These are phyloP conservation scores for Quercus glauca DNA, from an alignment of 306 rosid species.

Conservation along the genomic window DNA sequence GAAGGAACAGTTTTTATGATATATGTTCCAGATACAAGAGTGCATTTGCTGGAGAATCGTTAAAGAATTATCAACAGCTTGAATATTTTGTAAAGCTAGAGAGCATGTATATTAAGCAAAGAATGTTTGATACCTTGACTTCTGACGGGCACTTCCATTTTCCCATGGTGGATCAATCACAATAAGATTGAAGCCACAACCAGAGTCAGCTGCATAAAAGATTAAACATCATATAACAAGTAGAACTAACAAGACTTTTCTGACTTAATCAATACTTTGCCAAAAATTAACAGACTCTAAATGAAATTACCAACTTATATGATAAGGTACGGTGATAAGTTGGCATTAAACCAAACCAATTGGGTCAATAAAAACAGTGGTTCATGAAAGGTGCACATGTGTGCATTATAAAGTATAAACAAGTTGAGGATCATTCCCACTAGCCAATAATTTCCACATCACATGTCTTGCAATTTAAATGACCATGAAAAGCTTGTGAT, in stretches of 20 bases:
- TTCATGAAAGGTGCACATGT: neutral
- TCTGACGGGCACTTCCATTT: constrained; percentile 88
- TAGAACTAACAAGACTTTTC: neutral
- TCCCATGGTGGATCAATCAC: constrained; percentile 97
- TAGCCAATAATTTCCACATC: neutral
- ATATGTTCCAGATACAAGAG: neutral
- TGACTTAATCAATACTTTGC: neutral
- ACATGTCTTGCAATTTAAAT: neutral
- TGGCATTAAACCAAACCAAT: neutral
- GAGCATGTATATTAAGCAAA: neutral
- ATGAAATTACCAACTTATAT: neutral
- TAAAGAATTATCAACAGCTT: neutral
- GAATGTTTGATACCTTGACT: constrained; percentile 45
- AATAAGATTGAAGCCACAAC: constrained; percentile 74
- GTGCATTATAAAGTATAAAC: neutral
- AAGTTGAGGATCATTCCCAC: neutral
- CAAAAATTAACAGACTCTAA: neutral
- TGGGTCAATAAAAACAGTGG: neutral
- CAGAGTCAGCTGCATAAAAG: constrained; percentile 43
- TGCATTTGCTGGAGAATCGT: neutral
- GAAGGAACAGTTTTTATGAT: neutral
- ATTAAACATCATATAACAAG: neutral
- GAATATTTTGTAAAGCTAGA: neutral
- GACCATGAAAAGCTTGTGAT: neutral
- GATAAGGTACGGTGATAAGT: neutral